These are phyloP conservation scores for Tricholoma terreum DNA, from an alignment of 768 basidiomycete genomes.

Conservation along the genomic window DNA sequence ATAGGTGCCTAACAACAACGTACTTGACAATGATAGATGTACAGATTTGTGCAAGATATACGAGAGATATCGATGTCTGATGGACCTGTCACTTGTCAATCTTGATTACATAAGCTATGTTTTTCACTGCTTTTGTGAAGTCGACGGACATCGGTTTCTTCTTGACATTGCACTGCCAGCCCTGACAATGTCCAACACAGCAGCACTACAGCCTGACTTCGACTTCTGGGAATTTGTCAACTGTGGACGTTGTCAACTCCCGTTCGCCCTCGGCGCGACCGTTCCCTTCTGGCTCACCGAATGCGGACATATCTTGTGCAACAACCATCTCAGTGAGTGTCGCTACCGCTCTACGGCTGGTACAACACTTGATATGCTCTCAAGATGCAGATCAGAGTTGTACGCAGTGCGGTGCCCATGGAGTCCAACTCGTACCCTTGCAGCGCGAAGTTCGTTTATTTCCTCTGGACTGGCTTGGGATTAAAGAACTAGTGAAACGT, in stretches of 20 bases:
- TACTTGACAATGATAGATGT: too few species aligned
- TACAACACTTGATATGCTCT: background rate
- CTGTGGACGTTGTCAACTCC: conserved; percentile 68
- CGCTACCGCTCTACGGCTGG: background rate
- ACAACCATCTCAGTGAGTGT: conserved; percentile 72
- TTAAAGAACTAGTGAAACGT: background rate
- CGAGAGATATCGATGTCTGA: too few species aligned
- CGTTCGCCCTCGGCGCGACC: conserved; percentile 53
- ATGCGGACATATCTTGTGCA: conserved; percentile 85
- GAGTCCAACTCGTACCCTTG: conserved; percentile 67
- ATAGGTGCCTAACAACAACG: too few species aligned
- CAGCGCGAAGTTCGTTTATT: conserved; percentile 60
- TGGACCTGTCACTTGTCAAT: too few species aligned
- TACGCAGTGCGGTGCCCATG: conserved; percentile 58
- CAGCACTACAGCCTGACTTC: conserved; percentile 35
- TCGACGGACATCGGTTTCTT: too few species aligned
- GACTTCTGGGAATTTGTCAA: conserved; percentile 82
- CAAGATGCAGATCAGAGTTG: conserved; percentile 74
- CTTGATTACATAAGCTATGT: too few species aligned
- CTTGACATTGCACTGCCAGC: too few species aligned
- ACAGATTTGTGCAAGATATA: too few species aligned
- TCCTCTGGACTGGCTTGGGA: background rate
- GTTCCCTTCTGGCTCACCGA: conserved; percentile 88
- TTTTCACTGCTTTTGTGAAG: too few species aligned
- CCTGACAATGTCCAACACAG: conserved; percentile 35